These are phyloP conservation scores for Aspergillus neotritici DNA, from an alignment of 2,329 filamentous ascomycete species.

Conservation along the genomic window DNA sequence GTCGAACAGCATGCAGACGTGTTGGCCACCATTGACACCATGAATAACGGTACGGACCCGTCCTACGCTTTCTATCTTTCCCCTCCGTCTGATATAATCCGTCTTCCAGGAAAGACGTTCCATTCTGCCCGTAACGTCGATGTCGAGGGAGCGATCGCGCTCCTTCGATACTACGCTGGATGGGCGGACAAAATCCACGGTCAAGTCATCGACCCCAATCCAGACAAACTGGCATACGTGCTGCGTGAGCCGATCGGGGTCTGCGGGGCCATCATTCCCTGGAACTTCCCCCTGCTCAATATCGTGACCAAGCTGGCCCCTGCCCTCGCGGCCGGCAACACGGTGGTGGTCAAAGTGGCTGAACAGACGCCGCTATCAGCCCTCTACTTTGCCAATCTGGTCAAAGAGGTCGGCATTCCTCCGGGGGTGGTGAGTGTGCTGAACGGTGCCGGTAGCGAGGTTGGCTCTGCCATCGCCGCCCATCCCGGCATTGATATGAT, in stretches of 20 bases:
- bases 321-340: slow-evolving; percentile 78
- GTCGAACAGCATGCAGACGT: slow-evolving; percentile 24
- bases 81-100: no score
- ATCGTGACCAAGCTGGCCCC: slow-evolving; percentile 44
- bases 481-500: slow-evolving; percentile 65
- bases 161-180: slow-evolving; percentile 25
- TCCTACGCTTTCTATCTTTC: slow-evolving; percentile 13
- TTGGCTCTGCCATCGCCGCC: no score
- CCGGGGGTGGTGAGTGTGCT: slow-evolving; percentile 82
- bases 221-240: slow-evolving; percentile 53
- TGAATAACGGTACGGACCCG: slow-evolving; percentile 22
- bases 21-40: slow-evolving; percentile 20
- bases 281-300: slow-evolving; percentile 54
- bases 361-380: slow-evolving; percentile 85
- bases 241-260: slow-evolving; percentile 61
- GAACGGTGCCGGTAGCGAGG: slow-evolving; percentile 28
- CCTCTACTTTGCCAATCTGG: slow-evolving; percentile 75
- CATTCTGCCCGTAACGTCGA: slow-evolving; percentile 5
- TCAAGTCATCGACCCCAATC: slow-evolving; percentile 52
- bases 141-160: slow-evolving; percentile 19
- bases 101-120: no score
- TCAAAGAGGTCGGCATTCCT: slow-evolving; percentile 75
- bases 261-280: slow-evolving; percentile 60
- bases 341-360: slow-evolving; percentile 81
- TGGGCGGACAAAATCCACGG: slow-evolving; percentile 43